These are phyloP conservation scores for Darksidea phi DNA, from an alignment of 495 filamentous ascomycete genomes.

Conservation along the genomic window DNA sequence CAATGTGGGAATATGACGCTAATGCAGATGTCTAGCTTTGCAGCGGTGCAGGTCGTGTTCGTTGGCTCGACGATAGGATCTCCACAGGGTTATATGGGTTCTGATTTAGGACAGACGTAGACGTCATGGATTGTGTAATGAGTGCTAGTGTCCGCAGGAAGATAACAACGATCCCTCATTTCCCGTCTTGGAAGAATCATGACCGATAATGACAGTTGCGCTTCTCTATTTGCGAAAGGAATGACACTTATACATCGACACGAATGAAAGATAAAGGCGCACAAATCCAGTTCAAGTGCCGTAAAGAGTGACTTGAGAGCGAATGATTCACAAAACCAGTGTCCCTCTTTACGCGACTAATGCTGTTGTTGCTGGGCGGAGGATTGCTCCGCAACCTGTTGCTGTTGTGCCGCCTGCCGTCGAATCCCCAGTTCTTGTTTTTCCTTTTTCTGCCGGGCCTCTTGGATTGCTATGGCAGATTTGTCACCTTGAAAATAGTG, in stretches of 20 bases:
- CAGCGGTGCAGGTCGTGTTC: constrained; percentile 12
- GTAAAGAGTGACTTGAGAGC: too few species aligned
- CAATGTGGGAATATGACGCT: too few species aligned
- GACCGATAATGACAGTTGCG: too few species aligned
- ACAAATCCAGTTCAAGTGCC: too few species aligned
- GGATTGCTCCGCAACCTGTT: neutral
- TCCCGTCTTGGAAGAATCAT: too few species aligned
- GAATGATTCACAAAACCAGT: neutral
- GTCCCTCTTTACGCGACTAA: neutral
- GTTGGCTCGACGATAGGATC: neutral
- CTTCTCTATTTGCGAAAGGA: too few species aligned
- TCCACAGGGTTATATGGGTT: neutral
- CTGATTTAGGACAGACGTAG: neutral
- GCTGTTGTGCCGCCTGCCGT: neutral
- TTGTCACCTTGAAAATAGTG: neutral
- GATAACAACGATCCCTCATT: too few species aligned
- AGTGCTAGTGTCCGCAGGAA: neutral
- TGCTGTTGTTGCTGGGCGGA: neutral
- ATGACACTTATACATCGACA: too few species aligned
- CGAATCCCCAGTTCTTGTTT: neutral
- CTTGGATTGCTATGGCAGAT: neutral
- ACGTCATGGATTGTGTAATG: neutral
- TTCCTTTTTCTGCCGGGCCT: neutral
- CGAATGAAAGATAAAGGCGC: too few species aligned
- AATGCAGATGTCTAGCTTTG: neutral